phyloP scores from a whole-genome alignment of 306 rosid genomes.

The Cucurbita moschata region DNA sequence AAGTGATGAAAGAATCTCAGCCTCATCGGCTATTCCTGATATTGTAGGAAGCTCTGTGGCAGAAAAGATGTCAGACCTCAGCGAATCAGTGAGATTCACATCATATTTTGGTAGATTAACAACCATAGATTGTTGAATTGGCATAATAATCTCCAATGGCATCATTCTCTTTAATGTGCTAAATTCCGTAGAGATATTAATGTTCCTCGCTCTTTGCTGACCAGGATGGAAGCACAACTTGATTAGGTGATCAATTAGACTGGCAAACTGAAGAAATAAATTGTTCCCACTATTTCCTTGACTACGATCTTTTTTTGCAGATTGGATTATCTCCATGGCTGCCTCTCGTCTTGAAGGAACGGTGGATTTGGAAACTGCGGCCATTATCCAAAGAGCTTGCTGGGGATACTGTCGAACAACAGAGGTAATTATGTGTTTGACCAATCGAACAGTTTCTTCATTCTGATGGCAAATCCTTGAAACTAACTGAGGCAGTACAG shows the following conservation, averaged over 20 bases:
- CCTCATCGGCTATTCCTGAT: conserved; percentile 83
- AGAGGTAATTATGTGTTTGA: conserved; percentile 64
- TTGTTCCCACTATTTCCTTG: conserved; percentile 55
- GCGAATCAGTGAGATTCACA: conserved; percentile 45
- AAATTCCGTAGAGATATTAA: conserved; percentile 74
- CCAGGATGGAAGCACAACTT: conserved; percentile 87
- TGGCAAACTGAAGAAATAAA: conserved; percentile 80
- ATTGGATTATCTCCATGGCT: conserved; percentile 86
- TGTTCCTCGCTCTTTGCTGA: conserved; percentile 64
- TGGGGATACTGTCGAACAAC: conserved; percentile 81
- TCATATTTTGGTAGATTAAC: conserved; percentile 76
- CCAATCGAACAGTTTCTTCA: conserved; percentile 67
- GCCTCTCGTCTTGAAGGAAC: conserved; percentile 90
- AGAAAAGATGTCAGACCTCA: conserved; percentile 52
- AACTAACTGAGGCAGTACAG: conserved; percentile 91
- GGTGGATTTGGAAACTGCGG: conserved; percentile 90
- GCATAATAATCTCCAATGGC: conserved; percentile 96
- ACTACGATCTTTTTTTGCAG: conserved; percentile 61
- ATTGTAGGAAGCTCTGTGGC: conserved; percentile 80
- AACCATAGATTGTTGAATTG: conserved; percentile 73
- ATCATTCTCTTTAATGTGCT: conserved; percentile 94
- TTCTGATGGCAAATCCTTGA: conserved; percentile 97
- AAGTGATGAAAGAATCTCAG: conserved; percentile 94
- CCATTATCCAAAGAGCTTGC: conserved; percentile 96
- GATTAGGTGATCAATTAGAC: conserved; percentile 74